A percentile compares a stretch with the other conserved stretches of the same genome.
Conservation (phyloP, 1,139 yeast genomes). For the Yamadazyma sp. region DNA sequence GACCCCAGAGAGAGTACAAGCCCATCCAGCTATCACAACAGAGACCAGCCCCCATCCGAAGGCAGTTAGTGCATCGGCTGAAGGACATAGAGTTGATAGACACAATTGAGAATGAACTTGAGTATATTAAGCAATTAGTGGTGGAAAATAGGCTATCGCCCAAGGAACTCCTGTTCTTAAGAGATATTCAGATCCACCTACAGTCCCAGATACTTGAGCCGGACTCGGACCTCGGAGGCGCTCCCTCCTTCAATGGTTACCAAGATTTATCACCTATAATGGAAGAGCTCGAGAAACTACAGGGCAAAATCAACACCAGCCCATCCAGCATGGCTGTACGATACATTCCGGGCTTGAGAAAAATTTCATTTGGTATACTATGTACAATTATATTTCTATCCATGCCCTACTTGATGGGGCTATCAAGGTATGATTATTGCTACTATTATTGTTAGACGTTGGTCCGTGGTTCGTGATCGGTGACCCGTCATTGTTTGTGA, state of each 20-base stretch:
- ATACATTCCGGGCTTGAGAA: too few species aligned
- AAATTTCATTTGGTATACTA: constrained; percentile 11
- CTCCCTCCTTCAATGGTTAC: too few species aligned
- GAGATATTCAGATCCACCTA: constrained; percentile 11
- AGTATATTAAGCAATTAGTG: constrained; percentile 9
- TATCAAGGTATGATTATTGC: constrained; percentile 36
- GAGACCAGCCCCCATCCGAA: constrained; percentile 17
- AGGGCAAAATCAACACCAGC: constrained; percentile 7
- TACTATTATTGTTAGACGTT: constrained; percentile 35
- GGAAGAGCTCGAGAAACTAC: constrained; percentile 13
- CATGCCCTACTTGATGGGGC: constrained; percentile 28
- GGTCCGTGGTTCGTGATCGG: too few species aligned
- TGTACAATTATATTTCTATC: constrained; percentile 16
- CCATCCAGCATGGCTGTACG: too few species aligned
- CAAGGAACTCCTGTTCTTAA: constrained; percentile 8
- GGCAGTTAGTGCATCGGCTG: constrained; percentile 10
- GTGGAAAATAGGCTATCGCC: constrained; percentile 7
- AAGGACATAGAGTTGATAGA: constrained; percentile 9
- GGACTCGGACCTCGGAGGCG: not conserved
- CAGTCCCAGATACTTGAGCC: constrained; percentile 4
- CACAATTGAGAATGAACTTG: constrained; percentile 11
- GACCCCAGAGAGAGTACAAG: not conserved
- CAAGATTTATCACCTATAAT: constrained; percentile 8
- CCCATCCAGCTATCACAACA: constrained; percentile 4
- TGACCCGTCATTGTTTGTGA: too few species aligned